Conservation (phyloP, 148 eudicot genomes). For the Camellia granthamiana region DNA sequence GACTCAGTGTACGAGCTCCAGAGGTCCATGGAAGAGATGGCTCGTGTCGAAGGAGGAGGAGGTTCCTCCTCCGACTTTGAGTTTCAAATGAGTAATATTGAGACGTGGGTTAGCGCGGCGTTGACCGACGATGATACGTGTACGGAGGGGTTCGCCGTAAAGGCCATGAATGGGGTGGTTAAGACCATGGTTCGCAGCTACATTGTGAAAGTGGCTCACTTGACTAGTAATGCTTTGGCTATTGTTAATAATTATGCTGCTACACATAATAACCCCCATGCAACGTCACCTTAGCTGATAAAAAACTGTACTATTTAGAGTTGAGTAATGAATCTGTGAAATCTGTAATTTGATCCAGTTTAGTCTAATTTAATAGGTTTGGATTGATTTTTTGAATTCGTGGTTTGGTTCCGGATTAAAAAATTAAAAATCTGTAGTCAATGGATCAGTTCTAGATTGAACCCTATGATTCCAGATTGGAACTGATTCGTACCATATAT, state of each 20-base stretch:
- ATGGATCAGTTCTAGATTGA: too few species aligned
- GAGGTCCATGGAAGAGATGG: slow-evolving; percentile 22
- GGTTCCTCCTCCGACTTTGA: not conserved
- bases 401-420: too few species aligned
- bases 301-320: too few species aligned
- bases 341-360: too few species aligned
- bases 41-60: not conserved
- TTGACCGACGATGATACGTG: slow-evolving; percentile 36
- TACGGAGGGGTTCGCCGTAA: slow-evolving; percentile 30
- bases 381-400: too few species aligned
- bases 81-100: slow-evolving; percentile 26
- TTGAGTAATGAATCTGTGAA: too few species aligned
- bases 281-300: not conserved
- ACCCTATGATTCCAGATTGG: too few species aligned
- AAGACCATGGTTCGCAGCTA: slow-evolving; percentile 22
- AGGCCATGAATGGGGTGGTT: slow-evolving; percentile 22
- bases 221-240: slow-evolving; percentile 43
- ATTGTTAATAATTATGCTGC: slow-evolving; percentile 27
- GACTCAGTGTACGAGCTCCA: slow-evolving; percentile 28
- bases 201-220: slow-evolving; percentile 25
- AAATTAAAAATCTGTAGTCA: too few species aligned
- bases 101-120: slow-evolving; percentile 46
- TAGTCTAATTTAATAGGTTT: too few species aligned
- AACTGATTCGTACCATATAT: too few species aligned
- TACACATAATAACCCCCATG: not conserved